These are phyloP conservation scores for Chalaropsis thielavioides DNA, from an alignment of 2,329 filamentous ascomycete species.

Conservation along the genomic window DNA sequence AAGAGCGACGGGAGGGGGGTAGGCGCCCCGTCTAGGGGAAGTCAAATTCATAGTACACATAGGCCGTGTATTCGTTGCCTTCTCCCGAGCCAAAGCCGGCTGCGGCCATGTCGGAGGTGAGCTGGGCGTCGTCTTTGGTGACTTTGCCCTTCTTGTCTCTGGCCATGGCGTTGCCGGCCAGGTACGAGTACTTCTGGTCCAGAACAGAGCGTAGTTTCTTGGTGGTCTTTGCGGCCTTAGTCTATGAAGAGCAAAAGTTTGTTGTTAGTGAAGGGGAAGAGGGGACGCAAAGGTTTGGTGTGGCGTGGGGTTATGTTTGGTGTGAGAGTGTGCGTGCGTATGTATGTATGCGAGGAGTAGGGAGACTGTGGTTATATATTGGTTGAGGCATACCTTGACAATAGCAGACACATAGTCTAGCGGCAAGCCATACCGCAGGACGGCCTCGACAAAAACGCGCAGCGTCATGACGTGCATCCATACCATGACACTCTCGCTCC, in stretches of 20 bases:
- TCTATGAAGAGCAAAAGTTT: background rate
- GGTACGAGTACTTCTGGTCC: slow-evolving; percentile 74
- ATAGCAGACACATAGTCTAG: slow-evolving; percentile 76
- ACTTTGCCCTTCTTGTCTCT: slow-evolving; percentile 87
- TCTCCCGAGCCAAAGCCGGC: slow-evolving; percentile 54
- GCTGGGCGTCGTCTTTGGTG: slow-evolving; percentile 70
- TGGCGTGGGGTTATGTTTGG: no score
- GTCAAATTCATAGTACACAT: slow-evolving; percentile 93
- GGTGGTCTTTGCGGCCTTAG: slow-evolving; percentile 52
- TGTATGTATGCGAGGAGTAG: no score
- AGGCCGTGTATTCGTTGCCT: slow-evolving; percentile 78
- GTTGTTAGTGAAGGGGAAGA: background rate
- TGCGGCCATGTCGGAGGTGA: slow-evolving; percentile 72
- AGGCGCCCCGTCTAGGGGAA: slow-evolving; percentile 33
- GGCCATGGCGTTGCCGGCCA: slow-evolving; percentile 87
- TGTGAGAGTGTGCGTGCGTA: no score
- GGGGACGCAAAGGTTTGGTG: background rate
- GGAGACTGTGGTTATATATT: no score
- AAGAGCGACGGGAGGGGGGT: background rate
- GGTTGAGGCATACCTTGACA: slow-evolving; percentile 61
- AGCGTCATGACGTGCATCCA: slow-evolving; percentile 87
- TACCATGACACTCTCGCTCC: slow-evolving; percentile 90
- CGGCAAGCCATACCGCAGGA: slow-evolving; percentile 87
- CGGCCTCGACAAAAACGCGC: slow-evolving; percentile 92
- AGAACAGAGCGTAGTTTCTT: slow-evolving; percentile 68